A percentile compares a stretch with the other conserved stretches of the same genome.
Conservation (phyloP, 495 filamentous ascomycete genomes). For the Penicillium verhagenii region DNA sequence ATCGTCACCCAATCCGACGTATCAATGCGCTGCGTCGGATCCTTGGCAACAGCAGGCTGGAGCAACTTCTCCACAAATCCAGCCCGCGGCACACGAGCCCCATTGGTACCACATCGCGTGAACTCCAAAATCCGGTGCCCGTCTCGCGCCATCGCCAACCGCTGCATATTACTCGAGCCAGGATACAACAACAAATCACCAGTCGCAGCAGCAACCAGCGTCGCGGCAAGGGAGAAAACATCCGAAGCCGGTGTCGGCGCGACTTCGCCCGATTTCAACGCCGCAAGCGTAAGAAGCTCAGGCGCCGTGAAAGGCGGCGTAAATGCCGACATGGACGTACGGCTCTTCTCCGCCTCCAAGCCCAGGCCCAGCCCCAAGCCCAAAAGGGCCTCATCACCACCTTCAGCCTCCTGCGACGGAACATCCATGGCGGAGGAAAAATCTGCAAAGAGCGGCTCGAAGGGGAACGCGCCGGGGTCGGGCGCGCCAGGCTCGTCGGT, state of each 20-base stretch:
- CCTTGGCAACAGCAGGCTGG: constrained; percentile 42
- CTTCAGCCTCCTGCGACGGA: too few relatives aligned
- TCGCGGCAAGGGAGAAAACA: constrained; percentile 55
- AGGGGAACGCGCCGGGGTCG: constrained; percentile 25
- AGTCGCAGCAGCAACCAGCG: constrained; percentile 54
- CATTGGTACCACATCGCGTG: constrained; percentile 39
- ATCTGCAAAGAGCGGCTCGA: constrained; percentile 53
- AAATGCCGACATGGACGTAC: constrained; percentile 43
- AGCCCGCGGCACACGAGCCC: constrained; percentile 39
- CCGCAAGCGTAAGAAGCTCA: constrained; percentile 45
- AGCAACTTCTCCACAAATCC: constrained; percentile 46
- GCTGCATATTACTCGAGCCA: constrained; percentile 41
- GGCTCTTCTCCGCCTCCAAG: constrained; percentile 14
- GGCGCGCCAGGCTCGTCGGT: constrained; percentile 3
- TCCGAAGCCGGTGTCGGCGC: constrained; percentile 23
- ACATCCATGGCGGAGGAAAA: constrained; percentile 57
- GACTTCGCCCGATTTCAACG: constrained; percentile 24
- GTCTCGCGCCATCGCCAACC: constrained; percentile 47
- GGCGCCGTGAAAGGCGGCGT: constrained; percentile 61
- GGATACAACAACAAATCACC: constrained; percentile 54
- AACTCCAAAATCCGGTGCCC: constrained; percentile 49
- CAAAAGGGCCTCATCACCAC: too few relatives aligned
- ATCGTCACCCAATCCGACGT: constrained; percentile 36
- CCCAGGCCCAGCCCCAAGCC: too few relatives aligned
- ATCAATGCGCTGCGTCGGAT: constrained; percentile 35